Evolutionary conservation across 2,329 filamentous ascomycete genomes (phyloP).

Genomic region (Penicillium sp.): DNA sequence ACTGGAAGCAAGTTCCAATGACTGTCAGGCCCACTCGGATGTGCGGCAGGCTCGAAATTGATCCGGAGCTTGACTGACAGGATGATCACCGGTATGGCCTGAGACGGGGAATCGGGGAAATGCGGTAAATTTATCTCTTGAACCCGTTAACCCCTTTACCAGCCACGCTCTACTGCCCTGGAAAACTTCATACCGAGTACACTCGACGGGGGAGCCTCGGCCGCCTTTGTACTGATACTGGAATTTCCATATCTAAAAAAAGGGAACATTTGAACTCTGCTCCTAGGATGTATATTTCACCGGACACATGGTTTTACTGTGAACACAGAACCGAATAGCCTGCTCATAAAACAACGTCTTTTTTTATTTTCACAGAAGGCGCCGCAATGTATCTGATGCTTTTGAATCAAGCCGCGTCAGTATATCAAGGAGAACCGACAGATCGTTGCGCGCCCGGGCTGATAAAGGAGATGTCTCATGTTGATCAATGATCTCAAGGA

Average conservation of each 20-base stretch:
- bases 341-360: too few species aligned
- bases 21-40: not conserved
- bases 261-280: too few species aligned
- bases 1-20: not conserved
- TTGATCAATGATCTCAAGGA: constrained; percentile 31
- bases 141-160: too few species aligned
- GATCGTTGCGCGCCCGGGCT: constrained; percentile 41
- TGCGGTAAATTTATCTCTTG: not conserved
- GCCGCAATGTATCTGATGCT: constrained; percentile 43
- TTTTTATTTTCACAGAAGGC: constrained; percentile 5
- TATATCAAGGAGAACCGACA: constrained; percentile 44
- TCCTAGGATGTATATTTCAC: too few species aligned
- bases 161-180: too few species aligned
- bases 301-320: too few species aligned
- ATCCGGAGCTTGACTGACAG: not conserved
- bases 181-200: too few species aligned
- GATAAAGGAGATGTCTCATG: constrained; percentile 40
- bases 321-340: too few species aligned
- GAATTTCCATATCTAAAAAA: too few species aligned
- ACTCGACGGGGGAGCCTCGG: too few species aligned
- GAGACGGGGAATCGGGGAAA: constrained; percentile 1
- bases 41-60: not conserved
- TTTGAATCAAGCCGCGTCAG: constrained; percentile 47
- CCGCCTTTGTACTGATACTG: too few species aligned
- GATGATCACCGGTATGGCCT: not conserved